Conservation (phyloP, 345 rosid species). For the Salix arbutifolia region DNA sequence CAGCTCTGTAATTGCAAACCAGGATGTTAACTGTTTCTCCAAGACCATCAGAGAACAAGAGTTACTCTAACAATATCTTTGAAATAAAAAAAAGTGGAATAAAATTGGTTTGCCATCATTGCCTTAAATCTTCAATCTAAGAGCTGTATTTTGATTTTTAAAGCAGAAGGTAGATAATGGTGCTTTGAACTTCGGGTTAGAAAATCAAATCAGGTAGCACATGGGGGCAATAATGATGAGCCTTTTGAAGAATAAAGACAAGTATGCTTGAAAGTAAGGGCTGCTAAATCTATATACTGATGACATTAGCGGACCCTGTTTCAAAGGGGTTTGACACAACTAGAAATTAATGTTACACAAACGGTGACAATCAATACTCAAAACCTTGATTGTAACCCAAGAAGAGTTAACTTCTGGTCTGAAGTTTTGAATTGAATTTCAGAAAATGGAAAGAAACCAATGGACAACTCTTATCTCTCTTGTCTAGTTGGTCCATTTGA, state of each 20-base stretch:
- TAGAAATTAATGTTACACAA: background rate
- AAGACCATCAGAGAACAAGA: background rate
- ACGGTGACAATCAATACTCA: background rate
- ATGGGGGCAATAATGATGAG: background rate
- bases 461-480: background rate
- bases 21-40: background rate
- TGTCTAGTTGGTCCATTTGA: background rate
- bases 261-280: background rate
- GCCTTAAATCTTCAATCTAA: background rate
- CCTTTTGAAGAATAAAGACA: background rate
- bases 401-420: background rate
- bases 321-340: background rate
- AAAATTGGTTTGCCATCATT: background rate
- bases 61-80: background rate
- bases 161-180: background rate
- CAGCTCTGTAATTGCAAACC: background rate
- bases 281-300: background rate
- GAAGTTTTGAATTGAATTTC: background rate
- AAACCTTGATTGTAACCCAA: background rate
- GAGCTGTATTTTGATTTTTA: background rate
- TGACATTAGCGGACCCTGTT: background rate
- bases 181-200: background rate
- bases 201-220: background rate
- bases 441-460: background rate
- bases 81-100: background rate